Evolutionary conservation across 1,139 yeast species (phyloP), one percentile per base, ranked within the genome.

Genomic region (Taphrina pruni): DNA sequence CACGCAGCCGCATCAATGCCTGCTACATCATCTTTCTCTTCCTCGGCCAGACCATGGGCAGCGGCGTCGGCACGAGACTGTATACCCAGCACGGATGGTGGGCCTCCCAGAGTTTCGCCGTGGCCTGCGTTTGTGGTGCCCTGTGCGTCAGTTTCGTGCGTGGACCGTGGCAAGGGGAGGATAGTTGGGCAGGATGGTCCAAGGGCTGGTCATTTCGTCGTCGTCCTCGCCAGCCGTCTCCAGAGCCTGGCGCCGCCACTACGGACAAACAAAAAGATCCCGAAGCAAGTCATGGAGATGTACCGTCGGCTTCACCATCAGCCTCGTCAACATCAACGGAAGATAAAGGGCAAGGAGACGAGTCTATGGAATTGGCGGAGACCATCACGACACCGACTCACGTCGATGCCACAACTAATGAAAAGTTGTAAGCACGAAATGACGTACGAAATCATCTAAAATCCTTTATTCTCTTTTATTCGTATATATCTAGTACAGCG

Each of bases 51-150:
- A 50, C 54, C 36, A 50, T 50, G 54, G 54, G 54, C 36, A 21
- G 36, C n/a, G 54, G 54, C n/a, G 54, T 50, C 54, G 54, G 54
- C 54, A 50, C 54, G 35, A 50, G 54, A 50, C 54, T 50, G 12
- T 50, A 50, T n/a, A 50, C 54, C 36, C 32, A 21, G n/a, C 54
- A 50, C 54, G 54, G 54, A 21, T 50, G 54, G 54, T 50, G 54
- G 54, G 54, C 54, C 36, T 50, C 54, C 36, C 54, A 50, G 54
- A 50, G 36, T 21, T 50, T 50, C 36, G 54, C 54, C 54, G 36
- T 50, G 12, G 54, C 36, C 36, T 50, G 54, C n/a, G 54, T 50
- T 36, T 2, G 4, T 7, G 54, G 54, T 50, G 54, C 54, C 32
- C 11, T 50, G 12, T 50, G 54, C 54, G n/a, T 50, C 36, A 50